These are phyloP conservation scores for Zygoascus sp. DNA, from an alignment of 1,139 yeast species.

Conservation along the genomic window DNA sequence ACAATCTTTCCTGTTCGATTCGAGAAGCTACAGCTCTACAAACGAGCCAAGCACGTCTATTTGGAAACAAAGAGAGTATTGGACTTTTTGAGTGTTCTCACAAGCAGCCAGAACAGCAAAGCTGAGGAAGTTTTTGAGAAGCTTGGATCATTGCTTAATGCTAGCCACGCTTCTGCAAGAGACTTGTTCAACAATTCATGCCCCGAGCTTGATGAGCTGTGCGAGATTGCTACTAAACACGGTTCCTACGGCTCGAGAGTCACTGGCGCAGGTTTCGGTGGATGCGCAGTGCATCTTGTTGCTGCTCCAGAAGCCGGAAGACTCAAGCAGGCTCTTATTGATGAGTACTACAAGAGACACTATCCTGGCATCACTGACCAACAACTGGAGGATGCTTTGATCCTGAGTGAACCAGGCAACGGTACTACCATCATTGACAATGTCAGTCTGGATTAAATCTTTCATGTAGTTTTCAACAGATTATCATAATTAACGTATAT, in stretches of 20 bases:
- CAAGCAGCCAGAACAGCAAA: constrained; percentile 14
- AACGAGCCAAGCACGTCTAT: constrained; percentile 60
- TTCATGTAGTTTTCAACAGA: neutral
- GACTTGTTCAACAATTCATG: constrained; percentile 52
- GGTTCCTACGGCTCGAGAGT: constrained; percentile 67
- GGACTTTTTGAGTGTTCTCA: constrained; percentile 44
- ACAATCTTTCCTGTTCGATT: constrained; percentile 55
- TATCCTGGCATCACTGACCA: constrained; percentile 47
- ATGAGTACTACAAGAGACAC: constrained; percentile 47
- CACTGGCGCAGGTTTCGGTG: constrained; percentile 85
- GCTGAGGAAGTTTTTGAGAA: constrained; percentile 17
- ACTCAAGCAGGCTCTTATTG: constrained; percentile 46
- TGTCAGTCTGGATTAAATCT: constrained; percentile 21
- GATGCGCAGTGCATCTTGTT: constrained; percentile 64
- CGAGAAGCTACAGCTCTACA: constrained; percentile 51
- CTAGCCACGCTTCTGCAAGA: constrained; percentile 53
- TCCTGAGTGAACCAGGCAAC: constrained; percentile 54
- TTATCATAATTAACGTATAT: neutral
- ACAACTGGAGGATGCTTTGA: constrained; percentile 50
- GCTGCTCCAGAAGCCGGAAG: constrained; percentile 43
- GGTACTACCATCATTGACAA: constrained; percentile 48
- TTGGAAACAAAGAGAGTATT: constrained; percentile 60
- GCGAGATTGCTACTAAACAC: constrained; percentile 48
- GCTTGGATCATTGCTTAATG: constrained; percentile 57
- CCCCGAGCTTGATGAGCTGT: constrained; percentile 49